A percentile compares a stretch with the other conserved stretches of the same genome.
phyloP scores from a whole-genome alignment of 345 rosid genomes.

The Eucalyptus cloeziana region DNA sequence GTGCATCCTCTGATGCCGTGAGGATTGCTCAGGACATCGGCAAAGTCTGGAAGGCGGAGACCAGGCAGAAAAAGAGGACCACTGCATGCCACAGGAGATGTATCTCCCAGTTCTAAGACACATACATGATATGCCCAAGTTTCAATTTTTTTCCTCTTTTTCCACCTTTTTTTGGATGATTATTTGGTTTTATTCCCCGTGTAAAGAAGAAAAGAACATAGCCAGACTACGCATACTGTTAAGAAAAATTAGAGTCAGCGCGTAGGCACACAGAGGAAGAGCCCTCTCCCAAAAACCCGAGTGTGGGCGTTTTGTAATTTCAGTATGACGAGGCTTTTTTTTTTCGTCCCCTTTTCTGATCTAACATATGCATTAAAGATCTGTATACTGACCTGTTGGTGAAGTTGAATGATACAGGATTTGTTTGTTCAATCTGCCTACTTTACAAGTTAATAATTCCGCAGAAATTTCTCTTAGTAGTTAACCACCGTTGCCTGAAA shows the following conservation, averaged over 20 bases:
- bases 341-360: not conserved
- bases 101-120: conserved; percentile 49
- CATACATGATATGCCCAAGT: not conserved
- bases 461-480: not conserved
- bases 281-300: not conserved
- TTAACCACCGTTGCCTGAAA: not conserved
- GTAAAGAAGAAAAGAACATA: not conserved
- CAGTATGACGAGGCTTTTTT: not conserved
- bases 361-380: not conserved
- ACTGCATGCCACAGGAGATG: conserved; percentile 49
- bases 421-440: not conserved
- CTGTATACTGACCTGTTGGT: not conserved
- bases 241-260: not conserved
- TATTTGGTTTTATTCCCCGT: not conserved
- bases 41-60: conserved; percentile 70
- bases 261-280: not conserved
- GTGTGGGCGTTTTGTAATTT: not conserved
- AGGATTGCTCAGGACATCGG: conserved; percentile 72
- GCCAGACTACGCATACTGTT: not conserved
- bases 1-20: conserved; percentile 70
- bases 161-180: not conserved
- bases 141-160: not conserved
- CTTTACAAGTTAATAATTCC: not conserved
- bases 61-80: conserved; percentile 46
- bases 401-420: not conserved